These are phyloP conservation scores for Crithidia brevicula DNA, from an alignment of 208 protist genomes.

Conservation along the genomic window DNA sequence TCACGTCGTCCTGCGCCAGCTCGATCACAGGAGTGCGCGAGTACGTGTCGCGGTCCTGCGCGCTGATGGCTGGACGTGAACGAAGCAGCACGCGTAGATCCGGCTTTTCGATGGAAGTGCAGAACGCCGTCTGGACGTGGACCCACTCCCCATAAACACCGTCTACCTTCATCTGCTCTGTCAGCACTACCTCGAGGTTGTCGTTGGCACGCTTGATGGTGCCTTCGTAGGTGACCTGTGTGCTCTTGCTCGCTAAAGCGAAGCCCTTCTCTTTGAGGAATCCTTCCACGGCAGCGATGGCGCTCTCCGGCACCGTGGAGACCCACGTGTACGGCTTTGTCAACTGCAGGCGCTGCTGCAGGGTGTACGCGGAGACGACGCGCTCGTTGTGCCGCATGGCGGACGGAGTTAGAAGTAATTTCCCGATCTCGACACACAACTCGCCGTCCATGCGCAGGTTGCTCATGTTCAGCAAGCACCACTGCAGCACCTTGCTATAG, in stretches of 20 bases:
- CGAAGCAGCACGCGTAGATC: slow-evolving; percentile 81
- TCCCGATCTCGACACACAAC: slow-evolving; percentile 76
- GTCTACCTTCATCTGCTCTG: slow-evolving; percentile 66
- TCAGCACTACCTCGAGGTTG: slow-evolving; percentile 58
- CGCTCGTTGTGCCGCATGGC: slow-evolving; percentile 47
- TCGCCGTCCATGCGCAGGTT: slow-evolving; percentile 93
- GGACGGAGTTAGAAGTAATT: slow-evolving; percentile 68
- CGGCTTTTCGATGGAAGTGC: slow-evolving; percentile 61
- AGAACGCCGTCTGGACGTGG: slow-evolving; percentile 79
- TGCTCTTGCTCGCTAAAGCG: slow-evolving; percentile 31
- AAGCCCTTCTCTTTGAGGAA: slow-evolving; percentile 73
- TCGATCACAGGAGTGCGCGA: slow-evolving; percentile 57
- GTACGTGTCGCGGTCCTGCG: slow-evolving; percentile 75
- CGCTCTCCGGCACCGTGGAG: slow-evolving; percentile 58
- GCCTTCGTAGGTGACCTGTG: slow-evolving; percentile 75
- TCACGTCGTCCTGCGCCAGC: slow-evolving; percentile 80
- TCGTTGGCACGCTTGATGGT: slow-evolving; percentile 80
- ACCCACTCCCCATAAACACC: slow-evolving; percentile 76
- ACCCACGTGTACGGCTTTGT: slow-evolving; percentile 87
- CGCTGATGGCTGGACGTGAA: slow-evolving; percentile 60
- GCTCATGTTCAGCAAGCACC: slow-evolving; percentile 92
- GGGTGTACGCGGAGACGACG: slow-evolving; percentile 84
- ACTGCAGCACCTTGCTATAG: slow-evolving; percentile 92
- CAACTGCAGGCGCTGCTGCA: slow-evolving; percentile 91
- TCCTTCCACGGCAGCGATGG: slow-evolving; percentile 43